phyloP scores from a whole-genome alignment of 257 asterid genomes.

The Haberlea rhodopensis region DNA sequence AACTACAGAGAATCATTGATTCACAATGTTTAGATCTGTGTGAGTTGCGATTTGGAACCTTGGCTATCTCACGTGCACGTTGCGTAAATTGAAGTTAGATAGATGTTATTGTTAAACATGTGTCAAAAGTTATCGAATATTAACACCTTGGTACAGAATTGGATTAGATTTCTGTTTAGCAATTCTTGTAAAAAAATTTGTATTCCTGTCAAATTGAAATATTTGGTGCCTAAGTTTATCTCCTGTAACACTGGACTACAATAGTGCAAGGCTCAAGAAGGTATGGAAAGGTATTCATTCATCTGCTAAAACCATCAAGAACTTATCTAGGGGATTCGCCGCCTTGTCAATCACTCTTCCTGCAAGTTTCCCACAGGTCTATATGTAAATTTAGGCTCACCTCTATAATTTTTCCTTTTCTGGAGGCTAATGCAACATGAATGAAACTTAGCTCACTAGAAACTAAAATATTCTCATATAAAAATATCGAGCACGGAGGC shows the following conservation, averaged over 20 bases:
- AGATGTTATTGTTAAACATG: neutral
- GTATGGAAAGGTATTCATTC: conserved; percentile 89
- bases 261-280: conserved; percentile 85
- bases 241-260: conserved; percentile 19
- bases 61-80: neutral
- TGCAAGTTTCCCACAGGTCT: conserved; percentile 71
- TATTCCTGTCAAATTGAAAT: conserved; percentile 16
- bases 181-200: neutral
- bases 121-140: neutral
- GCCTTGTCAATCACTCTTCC: conserved; percentile 71
- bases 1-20: too few relatives aligned
- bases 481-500: neutral
- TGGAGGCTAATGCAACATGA: neutral
- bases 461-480: neutral
- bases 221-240: conserved; percentile 19
- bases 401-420: neutral
- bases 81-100: neutral
- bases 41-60: conserved; percentile 13
- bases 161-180: neutral
- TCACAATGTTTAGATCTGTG: neutral
- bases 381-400: neutral
- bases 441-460: neutral
- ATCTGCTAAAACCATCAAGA: conserved; percentile 55
- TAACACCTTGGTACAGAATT: neutral
- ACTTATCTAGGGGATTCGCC: conserved; percentile 72